Base-by-base conservation (phyloP, 176 grass and related monocot genomes). In the Triticum turgidum region DNA sequence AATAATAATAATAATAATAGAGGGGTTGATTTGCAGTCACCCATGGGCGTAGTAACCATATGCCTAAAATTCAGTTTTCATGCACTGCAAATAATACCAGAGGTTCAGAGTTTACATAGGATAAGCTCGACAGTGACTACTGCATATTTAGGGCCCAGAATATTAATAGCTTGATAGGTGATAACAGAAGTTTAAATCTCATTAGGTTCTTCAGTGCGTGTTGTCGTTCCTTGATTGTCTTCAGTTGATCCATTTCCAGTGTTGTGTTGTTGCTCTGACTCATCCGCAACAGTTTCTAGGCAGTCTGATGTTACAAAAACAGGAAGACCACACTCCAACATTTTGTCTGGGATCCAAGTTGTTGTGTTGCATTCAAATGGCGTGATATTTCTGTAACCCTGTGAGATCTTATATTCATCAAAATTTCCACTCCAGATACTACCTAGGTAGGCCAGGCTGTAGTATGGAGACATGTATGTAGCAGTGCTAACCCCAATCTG, bases 281-380 rank as follows among this genome's bases (percentile, higher is more conserved):
- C 37, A 9, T 12, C 71, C n/a, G 13, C 11, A 13, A 15, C 41
- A 29, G 41, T 25, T 74, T 49, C 22, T 49, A 74, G 3, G 41
- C 71, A 2, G 22, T 45, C 12, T 3, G 22, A 49, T 15, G 13
- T 49, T 45, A 74, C n/a, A 49, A 45, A 74, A 74, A 9, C 41
- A 76, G 72, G 72, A 76, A 76, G 72, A 4, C 44, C 17, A 13
- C 65, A 47, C 51, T 80, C 76, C 33, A 61, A 12, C 24, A 22
- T 80, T 80, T 86, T 64, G 54, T 80, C 39, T 35, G 66, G 85
- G 66, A 86, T 73, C 85, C 38, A 87, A 73, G 37, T 80, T 41
- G 39, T 45, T 33, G 7, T 51, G 15, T 51, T 32, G 25, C 44
- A 7, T 9, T 75, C 41, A 29, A 68, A 79, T 30, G 12, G 35